phyloP scores from a whole-genome alignment of 1,284 basidiomycete species.

The Cryptococcus jaspeensis region DNA sequence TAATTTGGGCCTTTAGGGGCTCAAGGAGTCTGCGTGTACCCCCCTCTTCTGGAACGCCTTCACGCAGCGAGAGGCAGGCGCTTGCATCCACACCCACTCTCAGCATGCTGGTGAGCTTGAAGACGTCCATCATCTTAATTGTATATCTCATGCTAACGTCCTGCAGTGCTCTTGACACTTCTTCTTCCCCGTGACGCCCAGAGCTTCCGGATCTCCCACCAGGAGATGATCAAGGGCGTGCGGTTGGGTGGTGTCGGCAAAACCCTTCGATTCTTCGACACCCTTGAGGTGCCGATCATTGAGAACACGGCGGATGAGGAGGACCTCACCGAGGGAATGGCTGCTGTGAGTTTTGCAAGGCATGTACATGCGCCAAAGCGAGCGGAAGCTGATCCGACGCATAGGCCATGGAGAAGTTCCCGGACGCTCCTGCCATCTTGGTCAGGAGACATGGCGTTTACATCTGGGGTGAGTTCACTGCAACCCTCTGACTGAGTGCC shows the following conservation, averaged over 20 bases:
- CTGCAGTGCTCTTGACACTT: constrained; percentile 70
- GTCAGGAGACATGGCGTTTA: constrained; percentile 80
- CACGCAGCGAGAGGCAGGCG: constrained; percentile 68
- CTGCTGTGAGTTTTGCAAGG: constrained; percentile 50
- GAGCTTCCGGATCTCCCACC: constrained; percentile 72
- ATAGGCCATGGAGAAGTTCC: constrained; percentile 71
- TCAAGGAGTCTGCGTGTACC: constrained; percentile 79
- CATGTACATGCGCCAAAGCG: constrained; percentile 1
- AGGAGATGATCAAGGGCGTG: constrained; percentile 86
- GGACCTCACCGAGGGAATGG: constrained; percentile 81
- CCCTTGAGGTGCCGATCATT: constrained; percentile 80
- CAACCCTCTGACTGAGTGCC: not conserved
- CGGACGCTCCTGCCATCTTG: constrained; percentile 72
- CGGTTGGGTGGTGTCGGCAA: constrained; percentile 68
- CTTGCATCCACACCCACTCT: constrained; percentile 83
- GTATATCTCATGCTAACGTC: not conserved
- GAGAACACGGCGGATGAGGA: constrained; percentile 85
- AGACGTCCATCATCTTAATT: not conserved
- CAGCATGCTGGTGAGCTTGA: constrained; percentile 62
- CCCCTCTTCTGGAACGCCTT: constrained; percentile 91
- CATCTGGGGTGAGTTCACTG: constrained; percentile 66
- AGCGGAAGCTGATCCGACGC: not conserved
- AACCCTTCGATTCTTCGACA: constrained; percentile 75
- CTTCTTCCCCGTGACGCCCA: constrained; percentile 61
- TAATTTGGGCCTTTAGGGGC: constrained; percentile 31